Conservation (phyloP, 371 early-diverging fungal species). For the Haplosporangium sp. region DNA sequence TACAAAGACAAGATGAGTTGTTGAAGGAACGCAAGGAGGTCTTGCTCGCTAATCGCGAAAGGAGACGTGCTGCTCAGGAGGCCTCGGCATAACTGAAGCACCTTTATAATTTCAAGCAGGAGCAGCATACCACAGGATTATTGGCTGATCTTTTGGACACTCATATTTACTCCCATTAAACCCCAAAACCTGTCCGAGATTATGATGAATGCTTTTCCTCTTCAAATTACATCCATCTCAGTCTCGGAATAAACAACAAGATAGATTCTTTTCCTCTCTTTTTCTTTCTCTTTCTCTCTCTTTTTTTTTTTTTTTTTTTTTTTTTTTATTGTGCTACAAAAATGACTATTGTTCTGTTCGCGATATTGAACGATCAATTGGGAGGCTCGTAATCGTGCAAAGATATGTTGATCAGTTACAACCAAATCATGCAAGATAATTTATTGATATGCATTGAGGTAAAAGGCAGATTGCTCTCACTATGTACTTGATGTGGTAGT, state of each 20-base stretch:
- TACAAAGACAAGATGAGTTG: conserved; percentile 56
- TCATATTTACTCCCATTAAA: neutral
- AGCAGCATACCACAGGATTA: neutral
- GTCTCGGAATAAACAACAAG: neutral
- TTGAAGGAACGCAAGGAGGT: conserved; percentile 56
- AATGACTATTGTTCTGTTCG: too few species aligned
- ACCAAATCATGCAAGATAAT: neutral
- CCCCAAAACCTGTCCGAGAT: neutral
- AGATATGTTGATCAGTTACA: too few species aligned
- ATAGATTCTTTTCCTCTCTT: conserved; percentile 3
- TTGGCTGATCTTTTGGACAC: neutral
- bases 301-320: neutral
- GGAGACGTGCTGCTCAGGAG: conserved; percentile 47
- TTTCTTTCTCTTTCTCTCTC: neutral
- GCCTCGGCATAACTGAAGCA: conserved; percentile 24
- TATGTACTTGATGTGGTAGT: conserved; percentile 2
- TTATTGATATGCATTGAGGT: neutral
- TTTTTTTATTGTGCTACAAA: too few species aligned
- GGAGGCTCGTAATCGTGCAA: too few species aligned
- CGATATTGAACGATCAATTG: too few species aligned
- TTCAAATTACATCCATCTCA: neutral
- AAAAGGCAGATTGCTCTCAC: neutral
- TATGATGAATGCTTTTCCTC: neutral
- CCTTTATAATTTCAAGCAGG: neutral
- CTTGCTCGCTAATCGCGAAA: conserved; percentile 53